Percentiles rank a stretch among this genome's conserved stretches.
These are phyloP conservation scores for rapeseed (Brassica napus) DNA, from an alignment of 345 rosid species.

Conservation along the genomic window Da-Ae NC_063435.1:11212001-11212500, in stretches of 20 bases:
- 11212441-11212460: slow-evolving; percentile 5
- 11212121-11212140: slow-evolving; percentile 39
- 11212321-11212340: slow-evolving; percentile 53
- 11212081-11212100: slow-evolving; percentile 45
- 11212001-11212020: background rate
- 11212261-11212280: slow-evolving; percentile 10
- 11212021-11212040: background rate
- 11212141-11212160: slow-evolving; percentile 43
- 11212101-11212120: slow-evolving; percentile 24
- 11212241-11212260: slow-evolving; percentile 26
- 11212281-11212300: slow-evolving; percentile 34
- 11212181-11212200: slow-evolving; percentile 45
- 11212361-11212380: slow-evolving; percentile 65
- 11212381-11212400: slow-evolving; percentile 33
- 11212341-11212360: slow-evolving; percentile 63
- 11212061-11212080: slow-evolving; percentile 34
- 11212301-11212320: slow-evolving; percentile 51
- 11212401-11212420: slow-evolving; percentile 5
- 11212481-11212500: slow-evolving; percentile 21
- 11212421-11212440: slow-evolving; percentile 10
- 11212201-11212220: slow-evolving; percentile 48
- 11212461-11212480: slow-evolving; percentile 15
- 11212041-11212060: slow-evolving; percentile 30
- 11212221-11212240: slow-evolving; percentile 42
- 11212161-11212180: slow-evolving; percentile 35